Conservation (phyloP, 2,329 filamentous ascomycete species). For the Calonectria montana region DNA sequence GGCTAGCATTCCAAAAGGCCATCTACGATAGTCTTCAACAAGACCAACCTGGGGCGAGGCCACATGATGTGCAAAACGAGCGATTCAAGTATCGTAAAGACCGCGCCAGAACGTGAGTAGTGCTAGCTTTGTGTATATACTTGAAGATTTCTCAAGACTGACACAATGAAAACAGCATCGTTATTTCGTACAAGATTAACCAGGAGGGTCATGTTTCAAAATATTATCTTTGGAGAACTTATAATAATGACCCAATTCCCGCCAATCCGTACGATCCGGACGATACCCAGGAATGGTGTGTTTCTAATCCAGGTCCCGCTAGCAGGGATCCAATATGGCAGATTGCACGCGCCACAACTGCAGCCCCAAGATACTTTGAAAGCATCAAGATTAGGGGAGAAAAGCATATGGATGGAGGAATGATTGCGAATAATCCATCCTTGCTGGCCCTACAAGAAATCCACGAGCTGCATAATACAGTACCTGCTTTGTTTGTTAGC, state of each 20-base stretch:
- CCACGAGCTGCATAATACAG: neutral
- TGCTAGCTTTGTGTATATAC: no score
- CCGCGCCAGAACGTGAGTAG: conserved; percentile 12
- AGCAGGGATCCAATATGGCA: conserved; percentile 1
- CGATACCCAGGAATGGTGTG: neutral
- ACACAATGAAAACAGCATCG: neutral
- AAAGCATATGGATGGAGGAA: neutral
- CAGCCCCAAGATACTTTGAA: conserved; percentile 3
- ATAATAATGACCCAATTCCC: neutral
- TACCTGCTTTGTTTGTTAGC: neutral
- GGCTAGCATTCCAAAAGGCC: neutral
- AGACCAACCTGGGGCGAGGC: neutral
- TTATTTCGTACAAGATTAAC: neutral
- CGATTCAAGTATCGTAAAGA: conserved; percentile 9
- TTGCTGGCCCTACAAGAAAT: neutral
- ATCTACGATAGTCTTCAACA: neutral
- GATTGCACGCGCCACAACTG: conserved; percentile 12
- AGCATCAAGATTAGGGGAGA: neutral
- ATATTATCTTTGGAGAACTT: neutral
- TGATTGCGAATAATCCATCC: conserved; percentile 14
- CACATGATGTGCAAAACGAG: neutral
- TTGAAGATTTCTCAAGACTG: neutral
- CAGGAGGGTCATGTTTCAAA: neutral
- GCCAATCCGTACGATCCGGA: neutral
- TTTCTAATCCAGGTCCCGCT: neutral